Evolutionary conservation across 257 asterid genomes (phyloP).

Genomic region (Penstemon davidsonii): DNA sequence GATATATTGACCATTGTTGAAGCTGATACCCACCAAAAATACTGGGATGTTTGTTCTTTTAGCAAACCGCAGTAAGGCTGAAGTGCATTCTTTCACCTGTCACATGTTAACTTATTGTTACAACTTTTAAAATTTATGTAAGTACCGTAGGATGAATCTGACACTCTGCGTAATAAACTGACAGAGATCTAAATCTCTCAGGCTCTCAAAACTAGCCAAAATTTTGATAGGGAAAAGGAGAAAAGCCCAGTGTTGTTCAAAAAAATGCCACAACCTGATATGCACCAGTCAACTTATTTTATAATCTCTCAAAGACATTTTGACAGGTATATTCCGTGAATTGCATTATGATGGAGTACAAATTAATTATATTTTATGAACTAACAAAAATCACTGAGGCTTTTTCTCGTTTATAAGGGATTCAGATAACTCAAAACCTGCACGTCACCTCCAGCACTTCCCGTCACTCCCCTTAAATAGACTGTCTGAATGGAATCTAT

Average conservation of each 20-base stretch:
- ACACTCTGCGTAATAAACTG: constrained; percentile 8
- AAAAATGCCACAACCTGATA: constrained; percentile 10
- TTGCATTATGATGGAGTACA: constrained; percentile 14
- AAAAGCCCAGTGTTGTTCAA: constrained; percentile 14
- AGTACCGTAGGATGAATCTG: constrained; percentile 16
- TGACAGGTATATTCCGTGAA: constrained; percentile 8
- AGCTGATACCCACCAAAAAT: constrained; percentile 63
- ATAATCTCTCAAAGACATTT: constrained; percentile 6
- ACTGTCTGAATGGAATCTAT: constrained; percentile 97
- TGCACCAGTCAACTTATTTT: constrained; percentile 8
- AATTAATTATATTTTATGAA: constrained; percentile 1
- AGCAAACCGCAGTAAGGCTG: constrained; percentile 86
- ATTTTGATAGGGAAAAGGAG: constrained; percentile 11
- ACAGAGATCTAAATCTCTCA: constrained; percentile 10
- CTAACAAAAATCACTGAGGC: background rate
- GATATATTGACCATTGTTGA: background rate
- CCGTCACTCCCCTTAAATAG: constrained; percentile 70
- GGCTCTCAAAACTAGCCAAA: constrained; percentile 17
- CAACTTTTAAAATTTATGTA: constrained; percentile 1
- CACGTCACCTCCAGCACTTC: constrained; percentile 73
- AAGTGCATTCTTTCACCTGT: constrained; percentile 95
- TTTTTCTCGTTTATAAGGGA: constrained; percentile 18
- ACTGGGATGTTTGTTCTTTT: constrained; percentile 82
- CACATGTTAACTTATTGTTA: constrained; percentile 23
- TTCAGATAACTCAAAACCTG: constrained; percentile 58